phyloP scores from a whole-genome alignment of 768 basidiomycete species.

The Pleurotus sapidus region DNA sequence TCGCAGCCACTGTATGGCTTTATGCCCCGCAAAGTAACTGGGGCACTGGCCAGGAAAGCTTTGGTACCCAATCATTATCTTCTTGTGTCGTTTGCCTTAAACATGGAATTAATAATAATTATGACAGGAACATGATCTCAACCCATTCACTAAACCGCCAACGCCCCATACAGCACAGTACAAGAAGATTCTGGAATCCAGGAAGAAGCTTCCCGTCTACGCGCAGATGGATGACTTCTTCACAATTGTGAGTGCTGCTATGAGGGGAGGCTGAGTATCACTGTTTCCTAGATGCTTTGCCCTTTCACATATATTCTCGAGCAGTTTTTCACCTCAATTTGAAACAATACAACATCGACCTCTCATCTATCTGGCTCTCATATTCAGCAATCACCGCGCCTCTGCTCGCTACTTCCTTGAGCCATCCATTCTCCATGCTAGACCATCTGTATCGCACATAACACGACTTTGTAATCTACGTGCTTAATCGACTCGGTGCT shows the following conservation, averaged over 20 bases:
- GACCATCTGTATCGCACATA: too few species aligned
- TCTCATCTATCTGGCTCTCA: too few species aligned
- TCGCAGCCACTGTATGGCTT: constrained; percentile 53
- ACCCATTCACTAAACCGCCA: constrained; percentile 85
- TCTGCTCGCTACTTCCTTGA: too few species aligned
- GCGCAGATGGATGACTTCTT: constrained; percentile 92
- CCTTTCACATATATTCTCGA: background rate
- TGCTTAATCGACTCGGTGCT: too few species aligned
- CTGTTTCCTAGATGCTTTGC: background rate
- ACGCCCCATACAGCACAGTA: constrained; percentile 64
- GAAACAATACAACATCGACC: too few species aligned
- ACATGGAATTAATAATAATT: too few species aligned
- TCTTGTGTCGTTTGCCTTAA: too few species aligned
- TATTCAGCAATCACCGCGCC: too few species aligned
- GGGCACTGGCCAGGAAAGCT: constrained; percentile 61
- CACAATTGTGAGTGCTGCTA: constrained; percentile 65
- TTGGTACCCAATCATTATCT: constrained; percentile 48
- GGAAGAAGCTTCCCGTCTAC: constrained; percentile 90
- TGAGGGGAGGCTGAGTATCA: background rate
- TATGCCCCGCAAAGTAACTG: constrained; percentile 65
- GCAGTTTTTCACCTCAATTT: too few species aligned
- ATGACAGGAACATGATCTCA: constrained; percentile 68
- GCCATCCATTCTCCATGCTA: too few species aligned
- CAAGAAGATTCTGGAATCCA: constrained; percentile 77
- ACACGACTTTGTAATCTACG: too few species aligned